Evolutionary conservation across 2,329 filamentous ascomycete genomes (phyloP).

Genomic region (Fusarium nodosum): DNA sequence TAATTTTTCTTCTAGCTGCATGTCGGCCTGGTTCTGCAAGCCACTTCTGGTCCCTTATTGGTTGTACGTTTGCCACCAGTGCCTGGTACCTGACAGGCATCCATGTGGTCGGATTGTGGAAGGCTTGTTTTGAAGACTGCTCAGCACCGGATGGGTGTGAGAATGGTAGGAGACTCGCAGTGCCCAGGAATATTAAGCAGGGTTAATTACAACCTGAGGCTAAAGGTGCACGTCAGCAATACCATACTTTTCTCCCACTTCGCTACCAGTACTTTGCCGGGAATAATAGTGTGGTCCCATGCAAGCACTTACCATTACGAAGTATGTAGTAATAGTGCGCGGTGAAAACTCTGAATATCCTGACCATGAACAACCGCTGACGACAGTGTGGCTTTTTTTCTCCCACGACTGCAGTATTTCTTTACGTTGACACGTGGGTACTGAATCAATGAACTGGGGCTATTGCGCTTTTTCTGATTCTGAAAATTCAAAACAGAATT

Average conservation of each 20-base stretch:
- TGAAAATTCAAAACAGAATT: constrained; percentile 32
- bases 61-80: constrained; percentile 48
- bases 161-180: constrained; percentile 26
- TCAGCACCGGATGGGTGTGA: constrained; percentile 29
- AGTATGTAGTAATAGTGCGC: constrained; percentile 7
- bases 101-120: constrained; percentile 58
- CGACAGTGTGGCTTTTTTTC: constrained; percentile 35
- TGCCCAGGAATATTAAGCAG: constrained; percentile 11
- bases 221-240: constrained; percentile 29
- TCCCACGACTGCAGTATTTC: constrained; percentile 5
- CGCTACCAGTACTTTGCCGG: constrained; percentile 9
- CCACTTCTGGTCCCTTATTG: constrained; percentile 49
- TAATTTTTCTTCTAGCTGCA: constrained; percentile 49
- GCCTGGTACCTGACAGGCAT: constrained; percentile 60
- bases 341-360: constrained; percentile 37
- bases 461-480: constrained; percentile 29
- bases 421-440: constrained; percentile 38
- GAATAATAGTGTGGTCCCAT: constrained; percentile 36
- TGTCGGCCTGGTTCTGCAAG: constrained; percentile 25
- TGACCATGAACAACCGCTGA: constrained; percentile 24
- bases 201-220: constrained; percentile 17
- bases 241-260: constrained; percentile 21
- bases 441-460: constrained; percentile 30
- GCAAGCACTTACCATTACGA: constrained; percentile 35
- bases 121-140: constrained; percentile 51